These are phyloP conservation scores for Mycena capillaripes DNA, from an alignment of 768 basidiomycete species.

Conservation along the genomic window DNA sequence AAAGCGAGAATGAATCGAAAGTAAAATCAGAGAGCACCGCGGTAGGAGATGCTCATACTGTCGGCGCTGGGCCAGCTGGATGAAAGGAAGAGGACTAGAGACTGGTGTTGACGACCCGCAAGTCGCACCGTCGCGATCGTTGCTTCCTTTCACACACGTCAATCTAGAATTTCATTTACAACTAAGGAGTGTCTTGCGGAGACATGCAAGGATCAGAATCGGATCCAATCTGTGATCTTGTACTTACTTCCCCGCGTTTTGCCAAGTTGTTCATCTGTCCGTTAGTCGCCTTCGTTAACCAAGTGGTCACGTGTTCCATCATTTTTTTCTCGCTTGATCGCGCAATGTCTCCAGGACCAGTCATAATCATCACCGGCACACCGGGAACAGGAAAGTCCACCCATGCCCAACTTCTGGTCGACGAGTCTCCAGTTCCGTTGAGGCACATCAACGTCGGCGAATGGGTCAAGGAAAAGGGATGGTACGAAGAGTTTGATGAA, in stretches of 20 bases:
- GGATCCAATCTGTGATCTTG: background rate
- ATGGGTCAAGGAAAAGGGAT: conserved; percentile 83
- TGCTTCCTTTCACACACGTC: conserved; percentile 32
- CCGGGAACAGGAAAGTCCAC: conserved; percentile 98
- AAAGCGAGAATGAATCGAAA: conserved; percentile 13
- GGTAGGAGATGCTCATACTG: conserved; percentile 50
- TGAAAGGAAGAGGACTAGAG: conserved; percentile 34
- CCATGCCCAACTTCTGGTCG: conserved; percentile 86
- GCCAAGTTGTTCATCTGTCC: background rate
- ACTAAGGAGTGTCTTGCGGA: background rate
- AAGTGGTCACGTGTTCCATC: background rate
- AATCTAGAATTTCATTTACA: conserved; percentile 26
- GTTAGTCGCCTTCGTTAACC: background rate
- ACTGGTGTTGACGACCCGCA: conserved; percentile 29
- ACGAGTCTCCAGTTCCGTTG: conserved; percentile 78
- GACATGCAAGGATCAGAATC: background rate
- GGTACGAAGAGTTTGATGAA: conserved; percentile 90
- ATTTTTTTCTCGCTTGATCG: background rate
- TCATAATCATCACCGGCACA: conserved; percentile 91
- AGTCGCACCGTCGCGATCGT: conserved; percentile 6
- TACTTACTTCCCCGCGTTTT: background rate
- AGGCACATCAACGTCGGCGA: conserved; percentile 93
- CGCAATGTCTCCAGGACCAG: conserved; percentile 57
- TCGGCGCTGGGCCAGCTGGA: conserved; percentile 38
- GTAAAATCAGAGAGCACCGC: conserved; percentile 48